Base-by-base conservation (phyloP, 345 rosid genomes). In the Pugionium dolabratum region DNA sequence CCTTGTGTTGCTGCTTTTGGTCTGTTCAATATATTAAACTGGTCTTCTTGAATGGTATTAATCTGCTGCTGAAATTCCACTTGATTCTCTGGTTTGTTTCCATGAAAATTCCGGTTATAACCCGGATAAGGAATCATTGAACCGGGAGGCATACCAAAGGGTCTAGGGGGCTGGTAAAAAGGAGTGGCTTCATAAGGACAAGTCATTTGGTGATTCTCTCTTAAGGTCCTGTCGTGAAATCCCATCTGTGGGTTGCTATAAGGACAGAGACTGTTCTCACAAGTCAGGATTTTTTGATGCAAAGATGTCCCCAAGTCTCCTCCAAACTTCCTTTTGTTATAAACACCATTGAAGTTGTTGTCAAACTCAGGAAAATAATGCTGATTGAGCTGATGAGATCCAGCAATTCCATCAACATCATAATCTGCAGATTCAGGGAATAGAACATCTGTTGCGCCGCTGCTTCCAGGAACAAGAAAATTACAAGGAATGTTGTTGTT, bases 141-240 rank as follows among this genome's bases (percentile, higher is more conserved):
- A 71, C 59, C 39, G 37, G 68, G 8, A 18, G 18, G 1, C 54
- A 49, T 72, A 41, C 39, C 53, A 64, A 3, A 25, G 18, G 70
- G 6, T 9, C 7, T 43, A 18, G 31, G 36, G 6, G 69, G 40
- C 50, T 72, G 64, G 48, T 50, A 72, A 4, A 26, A 54, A 28
- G 86, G 54, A 50, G 63, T 45, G 67, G 36, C 63, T 61, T 82
- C 76, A 45, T 64, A 79, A 4, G 85, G 86, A 65, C 99, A 94
- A 64, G 29, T 77, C 58, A 81, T 57, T 72, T 90, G 96, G 71
- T 94, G 97, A 58, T 82, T 90, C 76, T 93, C 96, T 82, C 96
- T 79, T 1, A 78, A 68, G 18, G 29, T 63, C 79, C 99, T 77
- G 76, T 94, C 99, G 25, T 32, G 74, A 50, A 88, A 94, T 26